Evolutionary conservation across 768 basidiomycete species (phyloP).

Genomic region (Psilocybe tampanensis): DNA sequence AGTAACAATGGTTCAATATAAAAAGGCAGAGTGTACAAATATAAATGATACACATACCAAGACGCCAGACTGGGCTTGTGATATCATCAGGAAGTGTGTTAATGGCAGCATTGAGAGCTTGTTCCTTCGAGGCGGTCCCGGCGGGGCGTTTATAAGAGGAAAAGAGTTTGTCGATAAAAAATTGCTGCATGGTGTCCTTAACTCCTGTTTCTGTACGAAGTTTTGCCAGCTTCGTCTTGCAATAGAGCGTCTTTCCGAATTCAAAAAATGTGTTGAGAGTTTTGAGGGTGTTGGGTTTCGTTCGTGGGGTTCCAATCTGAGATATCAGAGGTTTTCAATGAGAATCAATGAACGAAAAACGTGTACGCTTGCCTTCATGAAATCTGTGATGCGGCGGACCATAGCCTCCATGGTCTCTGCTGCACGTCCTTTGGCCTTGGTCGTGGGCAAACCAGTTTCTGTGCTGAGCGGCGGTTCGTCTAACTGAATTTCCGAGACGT

Average conservation of each 20-base stretch:
- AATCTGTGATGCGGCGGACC: constrained; percentile 20
- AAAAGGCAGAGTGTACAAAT: too few relatives aligned
- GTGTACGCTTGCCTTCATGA: constrained; percentile 23
- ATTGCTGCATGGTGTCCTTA: constrained; percentile 34
- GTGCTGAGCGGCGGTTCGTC: neutral
- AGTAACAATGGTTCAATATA: neutral
- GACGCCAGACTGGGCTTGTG: constrained; percentile 36
- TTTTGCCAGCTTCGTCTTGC: constrained; percentile 18
- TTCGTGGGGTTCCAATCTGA: constrained; percentile 18
- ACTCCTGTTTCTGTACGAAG: constrained; percentile 28
- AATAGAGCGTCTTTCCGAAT: constrained; percentile 12
- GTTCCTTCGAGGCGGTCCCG: neutral
- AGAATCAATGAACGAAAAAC: neutral
- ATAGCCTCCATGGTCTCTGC: constrained; percentile 11
- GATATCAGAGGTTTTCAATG: neutral
- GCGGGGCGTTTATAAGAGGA: constrained; percentile 16
- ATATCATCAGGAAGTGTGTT: constrained; percentile 11
- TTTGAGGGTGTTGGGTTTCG: constrained; percentile 19
- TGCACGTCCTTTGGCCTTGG: neutral
- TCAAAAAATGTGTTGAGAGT: constrained; percentile 22
- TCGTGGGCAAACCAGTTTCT: neutral
- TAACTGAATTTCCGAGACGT: neutral
- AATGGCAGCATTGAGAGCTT: constrained; percentile 1
- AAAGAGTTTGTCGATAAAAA: constrained; percentile 26
- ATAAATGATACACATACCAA: constrained; percentile 21